Percentiles rank a stretch among this genome's conserved stretches.
These are phyloP conservation scores for Henckelia pumila DNA, from an alignment of 257 asterid genomes.

Conservation along the genomic window DNA sequence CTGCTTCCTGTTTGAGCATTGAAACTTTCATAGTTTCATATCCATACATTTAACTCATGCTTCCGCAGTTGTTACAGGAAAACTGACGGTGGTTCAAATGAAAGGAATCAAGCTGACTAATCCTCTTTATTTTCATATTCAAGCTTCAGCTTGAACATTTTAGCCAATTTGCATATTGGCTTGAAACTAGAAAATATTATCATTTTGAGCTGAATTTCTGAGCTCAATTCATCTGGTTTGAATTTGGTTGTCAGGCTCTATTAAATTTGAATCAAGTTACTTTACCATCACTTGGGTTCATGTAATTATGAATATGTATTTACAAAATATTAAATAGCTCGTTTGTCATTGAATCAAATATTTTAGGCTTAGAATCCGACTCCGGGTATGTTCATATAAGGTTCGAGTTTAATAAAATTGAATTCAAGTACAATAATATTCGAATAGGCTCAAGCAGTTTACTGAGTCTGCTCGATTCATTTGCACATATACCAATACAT, in stretches of 20 bases:
- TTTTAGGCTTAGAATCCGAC: too few species aligned
- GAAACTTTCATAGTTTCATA: too few species aligned
- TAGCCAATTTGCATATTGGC: neutral
- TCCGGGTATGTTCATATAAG: neutral
- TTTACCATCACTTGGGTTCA: neutral
- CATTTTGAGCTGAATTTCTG: neutral
- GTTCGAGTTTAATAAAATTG: neutral
- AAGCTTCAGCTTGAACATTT: neutral
- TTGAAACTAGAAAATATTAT: neutral
- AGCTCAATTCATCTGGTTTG: neutral
- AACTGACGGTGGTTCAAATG: neutral
- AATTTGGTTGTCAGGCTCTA: neutral
- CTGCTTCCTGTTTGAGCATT: conserved; percentile 2
- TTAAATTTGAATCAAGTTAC: too few species aligned
- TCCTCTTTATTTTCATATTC: neutral
- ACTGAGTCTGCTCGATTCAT: neutral
- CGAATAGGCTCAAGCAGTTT: neutral
- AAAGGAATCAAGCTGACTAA: neutral
- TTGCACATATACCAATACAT: too few species aligned
- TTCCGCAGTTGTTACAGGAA: neutral
- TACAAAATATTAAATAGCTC: neutral
- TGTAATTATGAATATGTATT: neutral
- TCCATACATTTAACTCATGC: too few species aligned
- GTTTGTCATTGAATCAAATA: neutral
- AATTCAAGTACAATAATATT: too few species aligned